A percentile compares a stretch with the other conserved stretches of the same genome.
Evolutionary conservation across 306 rosid genomes (phyloP).

Genomic region (Cercis canadensis): DNA sequence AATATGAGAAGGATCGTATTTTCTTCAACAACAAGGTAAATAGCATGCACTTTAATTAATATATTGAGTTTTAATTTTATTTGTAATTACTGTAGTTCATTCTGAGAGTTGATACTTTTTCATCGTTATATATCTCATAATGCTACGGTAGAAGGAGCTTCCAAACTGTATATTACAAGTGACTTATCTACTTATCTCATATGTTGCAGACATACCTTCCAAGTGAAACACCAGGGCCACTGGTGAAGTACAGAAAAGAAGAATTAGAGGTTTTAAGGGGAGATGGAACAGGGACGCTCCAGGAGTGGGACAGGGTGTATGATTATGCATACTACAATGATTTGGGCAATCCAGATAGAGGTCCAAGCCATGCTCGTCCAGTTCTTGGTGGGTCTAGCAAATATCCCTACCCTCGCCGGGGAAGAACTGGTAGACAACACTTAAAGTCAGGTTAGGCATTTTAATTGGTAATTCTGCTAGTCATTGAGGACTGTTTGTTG

Average conservation of each 20-base stretch:
- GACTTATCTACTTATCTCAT: not conserved
- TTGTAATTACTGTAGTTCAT: too few species aligned
- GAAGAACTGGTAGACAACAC: conserved; percentile 74
- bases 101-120: too few species aligned
- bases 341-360: conserved; percentile 61
- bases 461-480: too few species aligned
- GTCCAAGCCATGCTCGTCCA: conserved; percentile 58
- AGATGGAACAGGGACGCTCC: conserved; percentile 55
- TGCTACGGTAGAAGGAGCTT: not conserved
- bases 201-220: conserved; percentile 68
- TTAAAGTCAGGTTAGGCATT: conserved; percentile 64
- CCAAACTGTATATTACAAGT: not conserved
- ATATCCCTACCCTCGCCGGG: conserved; percentile 86
- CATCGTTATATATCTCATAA: too few species aligned
- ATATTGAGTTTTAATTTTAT: too few species aligned
- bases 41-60: too few species aligned
- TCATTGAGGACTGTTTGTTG: not conserved
- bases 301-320: conserved; percentile 82
- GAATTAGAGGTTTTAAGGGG: conserved; percentile 77
- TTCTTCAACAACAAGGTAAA: conserved; percentile 82
- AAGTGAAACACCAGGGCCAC: conserved; percentile 67
- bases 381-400: conserved; percentile 78
- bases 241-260: conserved; percentile 67
- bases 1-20: conserved; percentile 63
- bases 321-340: conserved; percentile 83